Evolutionary conservation across 2,329 filamentous ascomycete species (phyloP), one percentile per base, ranked within the genome.

Genomic region (Aspergillus flavus): DNA sequence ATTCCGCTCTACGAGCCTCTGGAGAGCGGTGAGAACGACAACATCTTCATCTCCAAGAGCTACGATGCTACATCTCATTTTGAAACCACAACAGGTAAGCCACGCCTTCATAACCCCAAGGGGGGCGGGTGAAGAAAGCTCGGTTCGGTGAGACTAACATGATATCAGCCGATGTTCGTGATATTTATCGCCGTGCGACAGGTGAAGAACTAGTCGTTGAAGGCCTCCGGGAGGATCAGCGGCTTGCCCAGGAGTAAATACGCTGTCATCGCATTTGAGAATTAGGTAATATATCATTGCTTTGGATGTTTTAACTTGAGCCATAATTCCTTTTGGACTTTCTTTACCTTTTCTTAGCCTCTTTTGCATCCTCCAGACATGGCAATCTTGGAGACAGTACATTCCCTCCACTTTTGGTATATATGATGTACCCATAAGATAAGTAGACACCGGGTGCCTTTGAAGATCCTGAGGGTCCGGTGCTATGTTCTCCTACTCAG

Each of bases 11-110:
- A 97, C 80, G 93, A 96, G 81, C 96, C 95, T 26, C 79, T 94
- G 56, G 91, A 92, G 74, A 87, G 90, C 74, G 95, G 95, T 67
- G 85, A 83, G 71, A 91, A 89, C 71, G 94, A 97, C 84, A 94
- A 94, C 80, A 90, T 99, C 79, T 99, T 93, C 84, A 93, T 99
- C 78, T 97, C 93, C 74, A 97, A 96, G 89, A 97, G 93, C 84
- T 99, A 99, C 81, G 96, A 99, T 75, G 93, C 96, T 59, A 96
- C 92, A 68, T 96, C 92, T 79, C 95, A 99, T 85, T 99, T 99
- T 75, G 95, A 99, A 87, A 97, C 93, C 41, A 89, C 87, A 34
- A 91, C 88, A 59, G 84, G 86, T 87, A 80, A 74, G 79, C 21
- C 34, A 26, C 46, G 34, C 26, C 12, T n/a, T 26, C 11, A 6